Evolutionary conservation across 225 moss, liverwort and hornwort genomes (phyloP).

Genomic region (Polytrichum formosum): DNA sequence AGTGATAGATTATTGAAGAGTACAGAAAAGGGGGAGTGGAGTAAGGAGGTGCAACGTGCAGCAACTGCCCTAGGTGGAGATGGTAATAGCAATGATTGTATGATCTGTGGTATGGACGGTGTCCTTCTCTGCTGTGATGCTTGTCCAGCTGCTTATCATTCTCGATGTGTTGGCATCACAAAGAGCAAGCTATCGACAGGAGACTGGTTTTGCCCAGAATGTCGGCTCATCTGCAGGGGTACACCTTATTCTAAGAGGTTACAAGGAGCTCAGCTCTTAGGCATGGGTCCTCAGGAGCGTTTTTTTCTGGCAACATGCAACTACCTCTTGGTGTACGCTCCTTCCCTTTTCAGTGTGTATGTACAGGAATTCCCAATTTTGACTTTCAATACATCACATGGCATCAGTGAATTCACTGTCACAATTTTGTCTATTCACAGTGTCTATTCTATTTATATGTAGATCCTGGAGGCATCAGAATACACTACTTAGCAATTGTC

Average conservation of each 20-base stretch:
- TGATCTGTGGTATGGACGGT: conserved; percentile 96
- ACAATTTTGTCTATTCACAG: too few species aligned
- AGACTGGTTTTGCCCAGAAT: conserved; percentile 98
- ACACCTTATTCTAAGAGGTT: conserved; percentile 65
- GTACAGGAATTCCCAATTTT: too few species aligned
- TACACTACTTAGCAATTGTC: too few species aligned
- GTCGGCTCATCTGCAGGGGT: conserved; percentile 59
- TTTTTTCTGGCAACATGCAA: conserved; percentile 67
- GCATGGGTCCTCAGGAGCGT: conserved; percentile 52
- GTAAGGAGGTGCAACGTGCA: conserved; percentile 62
- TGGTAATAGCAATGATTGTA: conserved; percentile 89
- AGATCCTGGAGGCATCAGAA: too few species aligned
- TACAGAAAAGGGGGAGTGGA: conserved; percentile 68
- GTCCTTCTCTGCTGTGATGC: conserved; percentile 98
- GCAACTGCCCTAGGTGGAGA: conserved; percentile 72
- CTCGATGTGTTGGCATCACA: conserved; percentile 85
- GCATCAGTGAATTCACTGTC: too few species aligned
- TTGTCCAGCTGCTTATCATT: conserved; percentile 94
- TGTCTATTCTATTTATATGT: too few species aligned
- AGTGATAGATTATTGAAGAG: conserved; percentile 65
- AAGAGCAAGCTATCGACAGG: conserved; percentile 74
- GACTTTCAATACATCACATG: too few species aligned
- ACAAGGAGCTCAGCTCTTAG: conserved; percentile 68
- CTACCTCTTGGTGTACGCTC: conserved; percentile 83
- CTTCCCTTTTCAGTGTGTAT: conserved; percentile 9